Percentiles rank a stretch among this genome's conserved stretches.
phyloP scores from a whole-genome alignment of 306 rosid genomes.

The Vigna nakashimae region DNA sequence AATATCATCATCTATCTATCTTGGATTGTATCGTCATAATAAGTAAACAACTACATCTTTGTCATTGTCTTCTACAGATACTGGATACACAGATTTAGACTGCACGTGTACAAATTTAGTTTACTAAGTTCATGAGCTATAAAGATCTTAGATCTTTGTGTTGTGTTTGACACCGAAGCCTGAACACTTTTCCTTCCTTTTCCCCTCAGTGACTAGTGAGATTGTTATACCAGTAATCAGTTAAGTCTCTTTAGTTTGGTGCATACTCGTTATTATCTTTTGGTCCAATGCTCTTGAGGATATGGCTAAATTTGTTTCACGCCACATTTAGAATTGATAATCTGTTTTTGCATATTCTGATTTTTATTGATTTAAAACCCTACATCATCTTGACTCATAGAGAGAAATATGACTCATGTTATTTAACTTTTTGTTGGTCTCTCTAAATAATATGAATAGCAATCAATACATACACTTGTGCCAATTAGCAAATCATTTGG shows the following conservation, averaged over 20 bases:
- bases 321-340: constrained; percentile 16
- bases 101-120: not conserved
- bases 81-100: not conserved
- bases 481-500: not conserved
- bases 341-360: not conserved
- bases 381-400: not conserved
- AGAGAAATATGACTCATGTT: not conserved
- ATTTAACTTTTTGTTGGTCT: not conserved
- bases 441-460: not conserved
- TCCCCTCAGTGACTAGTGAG: not conserved
- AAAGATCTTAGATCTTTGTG: constrained; percentile 10
- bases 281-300: not conserved
- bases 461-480: too few relatives aligned
- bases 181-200: not conserved
- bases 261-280: not conserved
- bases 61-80: not conserved
- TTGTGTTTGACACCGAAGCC: constrained; percentile 10
- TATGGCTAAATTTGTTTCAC: constrained; percentile 5
- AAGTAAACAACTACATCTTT: not conserved
- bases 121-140: not conserved
- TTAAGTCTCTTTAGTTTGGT: not conserved
- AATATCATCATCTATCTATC: not conserved
- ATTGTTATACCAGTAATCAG: not conserved
- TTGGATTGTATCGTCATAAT: not conserved
- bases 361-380: constrained; percentile 12